phyloP scores from a whole-genome alignment of 257 asterid species.

The Jaltomata sinuosa region DNA sequence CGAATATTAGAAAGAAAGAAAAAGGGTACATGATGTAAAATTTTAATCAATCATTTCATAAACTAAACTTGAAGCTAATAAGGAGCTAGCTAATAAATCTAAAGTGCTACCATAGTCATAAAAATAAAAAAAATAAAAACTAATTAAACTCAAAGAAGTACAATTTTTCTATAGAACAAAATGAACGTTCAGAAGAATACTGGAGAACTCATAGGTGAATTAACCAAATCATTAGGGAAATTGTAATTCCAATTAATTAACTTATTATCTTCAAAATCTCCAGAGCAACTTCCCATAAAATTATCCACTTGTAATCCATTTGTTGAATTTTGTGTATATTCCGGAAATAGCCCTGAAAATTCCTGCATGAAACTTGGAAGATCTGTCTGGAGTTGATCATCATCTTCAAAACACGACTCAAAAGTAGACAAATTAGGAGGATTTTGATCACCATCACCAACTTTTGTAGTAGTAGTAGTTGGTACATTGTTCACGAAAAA shows the following conservation, averaged over 20 bases:
- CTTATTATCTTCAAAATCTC: slow-evolving; percentile 3
- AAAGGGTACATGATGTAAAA: background rate
- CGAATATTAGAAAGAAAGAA: background rate
- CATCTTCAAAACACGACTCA: background rate
- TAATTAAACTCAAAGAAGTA: background rate
- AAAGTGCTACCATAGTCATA: no score
- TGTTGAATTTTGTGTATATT: background rate
- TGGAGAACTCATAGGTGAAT: slow-evolving; percentile 1
- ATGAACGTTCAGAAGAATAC: background rate
- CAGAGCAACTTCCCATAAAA: background rate
- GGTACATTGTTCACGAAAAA: background rate
- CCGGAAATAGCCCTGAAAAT: background rate
- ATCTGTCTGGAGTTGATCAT: background rate
- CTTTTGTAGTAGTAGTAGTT: no score
- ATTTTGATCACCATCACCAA: background rate
- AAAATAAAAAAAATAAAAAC: background rate
- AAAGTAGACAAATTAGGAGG: background rate
- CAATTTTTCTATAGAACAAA: background rate
- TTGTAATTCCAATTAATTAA: slow-evolving; percentile 11
- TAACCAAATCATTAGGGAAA: background rate
- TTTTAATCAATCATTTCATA: background rate
- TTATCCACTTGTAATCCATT: background rate
- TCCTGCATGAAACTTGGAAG: background rate
- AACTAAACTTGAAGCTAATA: background rate
- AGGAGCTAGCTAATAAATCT: no score